These are phyloP conservation scores for Pichia nanzhaoensis DNA, from an alignment of 805 yeast genomes.

Conservation along the genomic window DNA sequence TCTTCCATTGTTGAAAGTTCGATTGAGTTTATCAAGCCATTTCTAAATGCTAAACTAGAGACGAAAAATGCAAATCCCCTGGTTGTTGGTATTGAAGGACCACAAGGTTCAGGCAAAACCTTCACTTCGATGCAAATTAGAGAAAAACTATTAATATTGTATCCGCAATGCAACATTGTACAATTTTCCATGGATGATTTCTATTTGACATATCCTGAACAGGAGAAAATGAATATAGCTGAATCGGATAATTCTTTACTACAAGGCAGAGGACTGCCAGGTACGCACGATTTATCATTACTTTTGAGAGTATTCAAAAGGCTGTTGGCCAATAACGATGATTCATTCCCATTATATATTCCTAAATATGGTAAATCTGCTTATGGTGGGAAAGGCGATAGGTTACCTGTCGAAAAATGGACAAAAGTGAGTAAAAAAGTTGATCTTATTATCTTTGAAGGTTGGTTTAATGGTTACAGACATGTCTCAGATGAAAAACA, in stretches of 20 bases:
- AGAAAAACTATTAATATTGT: slow-evolving; percentile 27
- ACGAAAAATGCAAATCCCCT: slow-evolving; percentile 22
- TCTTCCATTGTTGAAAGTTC: slow-evolving; percentile 5
- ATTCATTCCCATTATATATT: slow-evolving; percentile 27
- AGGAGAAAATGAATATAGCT: slow-evolving; percentile 35
- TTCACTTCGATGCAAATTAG: slow-evolving; percentile 42
- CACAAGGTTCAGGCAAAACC: slow-evolving; percentile 78
- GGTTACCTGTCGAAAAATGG: slow-evolving; percentile 41
- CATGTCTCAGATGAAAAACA: slow-evolving; percentile 32
- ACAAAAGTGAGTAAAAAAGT: slow-evolving; percentile 29
- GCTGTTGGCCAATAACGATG: slow-evolving; percentile 22
- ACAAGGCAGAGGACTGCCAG: slow-evolving; percentile 82
- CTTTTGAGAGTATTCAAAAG: slow-evolving; percentile 31
- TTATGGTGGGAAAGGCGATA: slow-evolving; percentile 72
- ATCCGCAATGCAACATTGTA: slow-evolving; percentile 35
- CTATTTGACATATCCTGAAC: slow-evolving; percentile 63
- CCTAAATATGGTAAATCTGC: slow-evolving; percentile 80
- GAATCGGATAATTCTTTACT: slow-evolving; percentile 40
- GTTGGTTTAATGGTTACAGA: slow-evolving; percentile 86
- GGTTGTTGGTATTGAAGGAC: slow-evolving; percentile 56
- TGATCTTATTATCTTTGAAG: slow-evolving; percentile 76
- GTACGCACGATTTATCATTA: slow-evolving; percentile 74
- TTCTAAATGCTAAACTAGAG: slow-evolving; percentile 23
- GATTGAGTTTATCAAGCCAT: slow-evolving; percentile 21
- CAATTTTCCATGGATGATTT: slow-evolving; percentile 80